Conservation (phyloP, 2,329 filamentous ascomycete species). For the Penicillium hesseltinei region DNA sequence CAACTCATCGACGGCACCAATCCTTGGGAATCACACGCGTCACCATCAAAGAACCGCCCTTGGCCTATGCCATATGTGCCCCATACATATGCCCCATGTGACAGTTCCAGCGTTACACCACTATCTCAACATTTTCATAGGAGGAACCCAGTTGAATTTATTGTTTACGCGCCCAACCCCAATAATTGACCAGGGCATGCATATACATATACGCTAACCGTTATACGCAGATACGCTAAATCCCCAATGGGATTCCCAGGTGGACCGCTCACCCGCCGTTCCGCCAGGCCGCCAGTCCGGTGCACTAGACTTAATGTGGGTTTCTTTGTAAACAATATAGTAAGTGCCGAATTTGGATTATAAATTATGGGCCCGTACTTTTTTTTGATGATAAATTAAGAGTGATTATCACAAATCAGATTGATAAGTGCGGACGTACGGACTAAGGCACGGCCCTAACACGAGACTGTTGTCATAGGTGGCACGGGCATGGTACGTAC, state of each 20-base stretch:
- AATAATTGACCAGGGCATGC: background rate
- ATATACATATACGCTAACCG: background rate
- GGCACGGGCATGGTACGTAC: background rate
- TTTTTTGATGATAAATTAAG: background rate
- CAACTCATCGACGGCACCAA: background rate
- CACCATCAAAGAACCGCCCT: background rate
- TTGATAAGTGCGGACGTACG: background rate
- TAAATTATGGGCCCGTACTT: background rate
- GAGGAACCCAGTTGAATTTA: background rate
- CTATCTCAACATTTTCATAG: background rate
- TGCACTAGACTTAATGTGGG: background rate
- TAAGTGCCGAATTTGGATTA: background rate
- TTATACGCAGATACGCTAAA: background rate
- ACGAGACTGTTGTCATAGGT: constrained; percentile 2
- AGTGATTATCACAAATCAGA: background rate
- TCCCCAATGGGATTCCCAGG: background rate
- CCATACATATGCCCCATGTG: background rate
- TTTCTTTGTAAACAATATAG: background rate
- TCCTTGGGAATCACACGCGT: background rate
- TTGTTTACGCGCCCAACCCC: background rate
- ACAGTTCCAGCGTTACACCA: background rate
- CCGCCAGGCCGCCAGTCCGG: constrained; percentile 1
- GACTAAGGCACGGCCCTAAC: background rate
- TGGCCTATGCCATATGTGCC: background rate
- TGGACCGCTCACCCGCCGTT: constrained; percentile 3